Evolutionary conservation across 148 eudicot genomes (phyloP).

Genomic region (Diospyros lotus): DNA sequence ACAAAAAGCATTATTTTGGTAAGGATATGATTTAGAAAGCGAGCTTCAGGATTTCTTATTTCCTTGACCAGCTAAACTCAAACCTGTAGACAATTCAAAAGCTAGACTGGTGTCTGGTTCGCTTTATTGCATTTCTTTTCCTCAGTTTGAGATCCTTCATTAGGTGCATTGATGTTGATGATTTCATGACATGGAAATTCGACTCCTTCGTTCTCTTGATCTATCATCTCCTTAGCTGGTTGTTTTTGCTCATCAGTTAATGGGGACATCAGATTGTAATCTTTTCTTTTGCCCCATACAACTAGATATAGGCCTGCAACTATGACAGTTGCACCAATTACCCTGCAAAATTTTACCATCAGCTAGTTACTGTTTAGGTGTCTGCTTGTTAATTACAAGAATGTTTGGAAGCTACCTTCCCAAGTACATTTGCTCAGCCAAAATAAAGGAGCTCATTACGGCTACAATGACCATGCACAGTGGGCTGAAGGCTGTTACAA

Average conservation of each 20-base stretch:
- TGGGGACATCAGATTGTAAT: conserved; percentile 26
- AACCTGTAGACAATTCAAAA: not conserved
- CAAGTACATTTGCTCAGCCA: conserved; percentile 68
- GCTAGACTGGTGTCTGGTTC: conserved; percentile 1
- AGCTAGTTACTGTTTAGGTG: conserved; percentile 8
- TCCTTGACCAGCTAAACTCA: not conserved
- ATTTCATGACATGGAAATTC: conserved; percentile 18
- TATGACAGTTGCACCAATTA: conserved; percentile 53
- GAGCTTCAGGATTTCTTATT: conserved; percentile 1
- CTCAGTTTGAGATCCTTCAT: conserved; percentile 6
- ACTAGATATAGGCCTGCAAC: conserved; percentile 61
- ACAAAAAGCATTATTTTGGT: not conserved
- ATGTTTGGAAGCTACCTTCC: conserved; percentile 58
- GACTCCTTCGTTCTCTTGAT: conserved; percentile 9
- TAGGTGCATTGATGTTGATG: conserved; percentile 17
- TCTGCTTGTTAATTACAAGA: not conserved
- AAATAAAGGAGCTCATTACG: conserved; percentile 56
- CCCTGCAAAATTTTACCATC: conserved; percentile 31
- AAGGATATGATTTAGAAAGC: not conserved
- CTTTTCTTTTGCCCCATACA: conserved; percentile 70
- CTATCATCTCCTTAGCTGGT: conserved; percentile 21
- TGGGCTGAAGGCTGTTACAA: conserved; percentile 89
- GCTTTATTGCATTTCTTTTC: conserved; percentile 5
- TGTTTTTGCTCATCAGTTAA: conserved; percentile 24
- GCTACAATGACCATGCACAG: conserved; percentile 87